phyloP scores from a whole-genome alignment of 495 filamentous ascomycete species.

The Talaromyces trachyspermus region DNA sequence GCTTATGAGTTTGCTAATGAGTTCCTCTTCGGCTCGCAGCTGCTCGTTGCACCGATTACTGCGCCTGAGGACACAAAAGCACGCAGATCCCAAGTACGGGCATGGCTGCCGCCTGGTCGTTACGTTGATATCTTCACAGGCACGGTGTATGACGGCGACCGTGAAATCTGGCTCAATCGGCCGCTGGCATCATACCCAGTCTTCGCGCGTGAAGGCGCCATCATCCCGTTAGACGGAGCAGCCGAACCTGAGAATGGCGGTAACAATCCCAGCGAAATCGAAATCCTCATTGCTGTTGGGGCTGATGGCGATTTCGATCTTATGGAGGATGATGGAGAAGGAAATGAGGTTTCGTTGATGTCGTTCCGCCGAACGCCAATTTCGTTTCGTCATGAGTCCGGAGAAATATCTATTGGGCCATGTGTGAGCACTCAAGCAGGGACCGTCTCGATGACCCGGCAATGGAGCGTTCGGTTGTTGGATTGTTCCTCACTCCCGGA shows the following conservation, averaged over 20 bases:
- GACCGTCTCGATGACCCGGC: not conserved
- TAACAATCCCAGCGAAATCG: conserved; percentile 27
- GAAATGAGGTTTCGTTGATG: not conserved
- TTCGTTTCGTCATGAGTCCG: conserved; percentile 11
- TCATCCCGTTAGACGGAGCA: conserved; percentile 41
- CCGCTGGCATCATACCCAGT: conserved; percentile 37
- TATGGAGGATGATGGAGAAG: conserved; percentile 25
- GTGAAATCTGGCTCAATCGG: conserved; percentile 38
- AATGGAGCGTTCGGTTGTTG: conserved; percentile 12
- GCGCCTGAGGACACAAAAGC: conserved; percentile 31
- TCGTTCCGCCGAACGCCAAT: conserved; percentile 11
- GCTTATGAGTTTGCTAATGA: conserved; percentile 47
- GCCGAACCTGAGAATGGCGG: conserved; percentile 32
- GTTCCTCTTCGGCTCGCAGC: conserved; percentile 45
- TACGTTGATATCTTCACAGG: conserved; percentile 47
- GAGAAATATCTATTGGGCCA: conserved; percentile 13
- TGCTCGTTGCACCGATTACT: conserved; percentile 48
- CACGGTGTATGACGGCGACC: conserved; percentile 44
- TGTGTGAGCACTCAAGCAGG: not conserved
- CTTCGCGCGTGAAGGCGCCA: conserved; percentile 45
- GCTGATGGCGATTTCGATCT: conserved; percentile 38
- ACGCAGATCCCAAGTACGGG: conserved; percentile 27
- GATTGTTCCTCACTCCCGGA: conserved; percentile 18
- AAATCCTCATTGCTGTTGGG: conserved; percentile 46
- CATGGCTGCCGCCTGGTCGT: conserved; percentile 42